phyloP scores from a whole-genome alignment of 345 rosid genomes.

The Sisymbrium irio region DNA sequence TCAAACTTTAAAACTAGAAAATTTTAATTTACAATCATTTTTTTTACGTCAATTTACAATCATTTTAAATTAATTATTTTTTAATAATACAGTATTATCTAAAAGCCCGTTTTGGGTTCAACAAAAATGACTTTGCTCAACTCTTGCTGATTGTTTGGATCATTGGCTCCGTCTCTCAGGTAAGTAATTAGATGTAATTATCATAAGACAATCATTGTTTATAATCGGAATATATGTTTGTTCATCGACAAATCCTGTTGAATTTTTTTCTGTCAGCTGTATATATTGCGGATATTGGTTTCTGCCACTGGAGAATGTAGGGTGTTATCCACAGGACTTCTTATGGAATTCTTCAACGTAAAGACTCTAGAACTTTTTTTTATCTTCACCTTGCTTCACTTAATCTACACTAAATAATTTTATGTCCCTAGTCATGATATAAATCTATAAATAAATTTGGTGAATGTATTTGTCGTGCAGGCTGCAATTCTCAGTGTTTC shows the following conservation, averaged over 20 bases:
- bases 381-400: background rate
- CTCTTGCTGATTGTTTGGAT: conserved; percentile 46
- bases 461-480: conserved; percentile 44
- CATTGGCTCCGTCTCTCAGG: conserved; percentile 65
- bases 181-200: background rate
- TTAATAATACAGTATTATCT: conserved; percentile 56
- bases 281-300: conserved; percentile 58
- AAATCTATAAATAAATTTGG: background rate
- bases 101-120: conserved; percentile 80
- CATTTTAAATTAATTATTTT: no score
- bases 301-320: conserved; percentile 55
- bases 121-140: conserved; percentile 71
- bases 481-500: conserved; percentile 55
- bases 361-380: background rate
- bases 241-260: background rate
- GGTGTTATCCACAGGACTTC: conserved; percentile 67
- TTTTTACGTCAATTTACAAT: no score
- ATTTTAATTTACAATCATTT: background rate
- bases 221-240: background rate
- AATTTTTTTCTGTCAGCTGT: conserved; percentile 45
- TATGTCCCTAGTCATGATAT: background rate
- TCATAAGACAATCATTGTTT: background rate
- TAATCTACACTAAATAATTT: background rate
- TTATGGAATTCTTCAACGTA: conserved; percentile 42
- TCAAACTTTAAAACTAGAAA: background rate